Conservation (phyloP, 202 grass and related monocot species). For the Panicum hallii region DNA sequence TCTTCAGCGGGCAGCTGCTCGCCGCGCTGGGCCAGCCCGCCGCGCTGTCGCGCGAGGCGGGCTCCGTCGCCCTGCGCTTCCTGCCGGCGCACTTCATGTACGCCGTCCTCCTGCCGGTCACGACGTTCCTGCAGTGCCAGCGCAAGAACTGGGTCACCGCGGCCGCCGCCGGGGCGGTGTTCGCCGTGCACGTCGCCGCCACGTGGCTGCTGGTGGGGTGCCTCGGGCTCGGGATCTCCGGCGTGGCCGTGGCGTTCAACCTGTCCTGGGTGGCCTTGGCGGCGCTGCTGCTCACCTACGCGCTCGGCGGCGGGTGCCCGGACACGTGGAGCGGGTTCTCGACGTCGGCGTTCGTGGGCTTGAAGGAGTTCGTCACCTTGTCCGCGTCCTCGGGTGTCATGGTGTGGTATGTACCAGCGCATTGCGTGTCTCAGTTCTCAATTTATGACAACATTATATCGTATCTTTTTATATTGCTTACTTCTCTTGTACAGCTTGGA, state of each 20-base stretch:
- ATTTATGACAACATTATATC: neutral
- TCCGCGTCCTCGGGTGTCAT: slow-evolving; percentile 71
- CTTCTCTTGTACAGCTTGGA: slow-evolving; percentile 59
- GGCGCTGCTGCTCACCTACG: slow-evolving; percentile 45
- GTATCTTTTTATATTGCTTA: neutral
- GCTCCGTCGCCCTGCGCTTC: slow-evolving; percentile 41
- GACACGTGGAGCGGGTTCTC: slow-evolving; percentile 73
- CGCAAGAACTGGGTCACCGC: slow-evolving; percentile 70
- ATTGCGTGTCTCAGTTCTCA: neutral
- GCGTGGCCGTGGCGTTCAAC: slow-evolving; percentile 30
- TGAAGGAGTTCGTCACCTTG: slow-evolving; percentile 66
- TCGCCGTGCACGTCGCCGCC: slow-evolving; percentile 55
- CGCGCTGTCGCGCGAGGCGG: slow-evolving; percentile 47
- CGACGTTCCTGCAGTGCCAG: slow-evolving; percentile 72
- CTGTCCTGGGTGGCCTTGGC: slow-evolving; percentile 47
- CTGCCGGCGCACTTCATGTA: slow-evolving; percentile 62
- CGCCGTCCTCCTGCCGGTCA: slow-evolving; percentile 55
- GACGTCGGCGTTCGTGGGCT: slow-evolving; percentile 48
- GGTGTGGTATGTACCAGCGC: slow-evolving; percentile 54
- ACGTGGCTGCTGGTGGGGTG: slow-evolving; percentile 58
- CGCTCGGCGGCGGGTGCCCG: slow-evolving; percentile 56
- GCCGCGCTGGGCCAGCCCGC: slow-evolving; percentile 46
- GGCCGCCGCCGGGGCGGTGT: slow-evolving; percentile 1
- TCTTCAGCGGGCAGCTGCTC: slow-evolving; percentile 49
- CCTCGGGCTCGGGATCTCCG: slow-evolving; percentile 50